Conservation (phyloP, 1,139 yeast genomes). For the Candida tunisiensis region DNA sequence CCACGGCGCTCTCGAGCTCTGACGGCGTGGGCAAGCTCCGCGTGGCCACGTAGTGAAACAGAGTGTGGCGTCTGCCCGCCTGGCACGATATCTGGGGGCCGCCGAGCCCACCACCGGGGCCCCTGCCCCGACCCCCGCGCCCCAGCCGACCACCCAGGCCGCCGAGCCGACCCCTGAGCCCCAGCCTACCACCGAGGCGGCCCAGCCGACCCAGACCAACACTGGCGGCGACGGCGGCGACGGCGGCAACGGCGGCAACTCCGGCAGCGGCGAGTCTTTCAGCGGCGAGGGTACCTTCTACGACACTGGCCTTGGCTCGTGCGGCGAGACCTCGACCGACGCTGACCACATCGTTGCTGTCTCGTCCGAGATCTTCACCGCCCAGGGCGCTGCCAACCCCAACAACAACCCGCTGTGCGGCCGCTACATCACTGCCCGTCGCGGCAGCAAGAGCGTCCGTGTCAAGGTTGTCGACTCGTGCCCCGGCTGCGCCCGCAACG, state of each 20-base stretch:
- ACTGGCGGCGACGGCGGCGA: slow-evolving; percentile 7
- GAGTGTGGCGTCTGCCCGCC: slow-evolving; percentile 2
- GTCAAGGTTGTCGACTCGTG: slow-evolving; percentile 40
- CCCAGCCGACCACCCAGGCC: slow-evolving; percentile 2
- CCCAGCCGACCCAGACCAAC: slow-evolving; percentile 1
- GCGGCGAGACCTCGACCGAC: slow-evolving; percentile 33
- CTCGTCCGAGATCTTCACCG: slow-evolving; percentile 18
- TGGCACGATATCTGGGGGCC: slow-evolving; percentile 4
- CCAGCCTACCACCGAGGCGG: slow-evolving; percentile 2
- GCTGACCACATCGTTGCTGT: slow-evolving; percentile 30
- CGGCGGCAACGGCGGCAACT: slow-evolving; percentile 13
- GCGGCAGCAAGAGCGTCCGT: slow-evolving; percentile 27
- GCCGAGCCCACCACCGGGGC: slow-evolving; percentile 3
- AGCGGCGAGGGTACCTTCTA: slow-evolving; percentile 47
- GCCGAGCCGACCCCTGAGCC: slow-evolving; percentile 2
- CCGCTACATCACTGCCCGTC: slow-evolving; percentile 25
- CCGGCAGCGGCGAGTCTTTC: slow-evolving; percentile 10
- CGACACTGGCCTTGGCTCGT: slow-evolving; percentile 42
- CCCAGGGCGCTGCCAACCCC: slow-evolving; percentile 18
- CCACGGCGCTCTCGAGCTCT: slow-evolving; percentile 2
- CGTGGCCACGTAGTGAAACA: slow-evolving; percentile 2
- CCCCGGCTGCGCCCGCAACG: slow-evolving; percentile 29
- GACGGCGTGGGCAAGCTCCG: slow-evolving; percentile 2
- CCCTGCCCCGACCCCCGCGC: slow-evolving; percentile 2
- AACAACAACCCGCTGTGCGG: slow-evolving; percentile 33